Percentiles rank a stretch among this genome's conserved stretches.
Evolutionary conservation across 2,329 filamentous ascomycete species (phyloP).

Genomic region (Hypomyces perniciosus): DNA sequence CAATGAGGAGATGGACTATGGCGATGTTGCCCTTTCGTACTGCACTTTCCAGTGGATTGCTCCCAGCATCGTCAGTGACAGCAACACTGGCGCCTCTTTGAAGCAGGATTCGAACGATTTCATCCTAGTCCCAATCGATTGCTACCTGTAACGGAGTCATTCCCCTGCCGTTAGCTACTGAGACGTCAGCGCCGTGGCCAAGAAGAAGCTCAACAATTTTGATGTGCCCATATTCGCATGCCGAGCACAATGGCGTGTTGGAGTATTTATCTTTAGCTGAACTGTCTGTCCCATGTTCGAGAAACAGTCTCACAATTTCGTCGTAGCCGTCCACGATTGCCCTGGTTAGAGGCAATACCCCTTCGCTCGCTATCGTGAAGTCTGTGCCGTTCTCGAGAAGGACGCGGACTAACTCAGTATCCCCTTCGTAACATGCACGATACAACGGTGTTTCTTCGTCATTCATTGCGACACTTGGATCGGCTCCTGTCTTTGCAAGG

Average conservation of each 20-base stretch:
- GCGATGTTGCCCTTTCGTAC: background rate
- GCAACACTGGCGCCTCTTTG: constrained; percentile 14
- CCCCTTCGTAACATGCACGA: background rate
- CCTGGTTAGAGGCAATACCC: background rate
- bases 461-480: background rate
- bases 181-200: background rate
- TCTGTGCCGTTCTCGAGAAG: background rate
- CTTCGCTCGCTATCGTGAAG: background rate
- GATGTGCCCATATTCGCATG: background rate
- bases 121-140: background rate
- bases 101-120: constrained; percentile 13
- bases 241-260: background rate
- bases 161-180: background rate
- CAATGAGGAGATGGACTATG: background rate
- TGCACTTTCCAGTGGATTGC: background rate
- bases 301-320: background rate
- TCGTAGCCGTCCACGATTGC: background rate
- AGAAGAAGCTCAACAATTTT: background rate
- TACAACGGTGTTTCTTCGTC: background rate
- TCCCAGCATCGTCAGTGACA: background rate
- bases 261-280: too few relatives aligned
- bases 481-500: too few relatives aligned
- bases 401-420: background rate
- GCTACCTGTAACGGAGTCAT: background rate
- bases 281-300: background rate